These are phyloP conservation scores for Termitomyces sp. DNA, from an alignment of 768 basidiomycete species.

Conservation along the genomic window DNA sequence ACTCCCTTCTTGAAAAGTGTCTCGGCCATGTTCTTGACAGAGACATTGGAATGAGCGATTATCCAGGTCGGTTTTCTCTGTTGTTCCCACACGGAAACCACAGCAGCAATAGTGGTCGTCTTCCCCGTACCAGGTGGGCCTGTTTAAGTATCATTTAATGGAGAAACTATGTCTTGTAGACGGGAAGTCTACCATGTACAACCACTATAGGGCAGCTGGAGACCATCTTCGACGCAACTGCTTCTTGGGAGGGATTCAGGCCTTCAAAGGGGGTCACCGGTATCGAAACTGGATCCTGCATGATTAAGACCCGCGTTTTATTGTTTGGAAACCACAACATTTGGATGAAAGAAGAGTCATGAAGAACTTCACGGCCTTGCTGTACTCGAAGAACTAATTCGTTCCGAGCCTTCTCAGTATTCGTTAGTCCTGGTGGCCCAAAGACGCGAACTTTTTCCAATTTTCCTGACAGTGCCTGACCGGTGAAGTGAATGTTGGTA, in stretches of 20 bases:
- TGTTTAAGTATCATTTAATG: conserved; percentile 7
- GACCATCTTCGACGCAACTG: conserved; percentile 31
- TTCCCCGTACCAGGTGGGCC: conserved; percentile 52
- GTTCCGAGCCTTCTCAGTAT: conserved; percentile 32
- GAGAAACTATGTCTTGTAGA: neutral
- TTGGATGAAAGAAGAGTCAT: conserved; percentile 25
- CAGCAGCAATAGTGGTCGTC: conserved; percentile 43
- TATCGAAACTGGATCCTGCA: neutral
- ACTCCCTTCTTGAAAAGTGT: conserved; percentile 28
- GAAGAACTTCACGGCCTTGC: conserved; percentile 23
- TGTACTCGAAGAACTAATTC: conserved; percentile 30
- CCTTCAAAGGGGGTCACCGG: neutral
- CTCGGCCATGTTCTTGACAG: conserved; percentile 45
- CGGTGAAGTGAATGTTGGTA: conserved; percentile 25
- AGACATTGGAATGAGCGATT: conserved; percentile 45
- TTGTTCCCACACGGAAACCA: conserved; percentile 28
- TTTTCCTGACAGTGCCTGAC: conserved; percentile 14
- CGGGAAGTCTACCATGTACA: conserved; percentile 26
- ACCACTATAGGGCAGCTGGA: conserved; percentile 25
- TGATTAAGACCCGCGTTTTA: neutral
- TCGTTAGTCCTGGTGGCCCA: conserved; percentile 33
- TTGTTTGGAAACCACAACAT: conserved; percentile 32
- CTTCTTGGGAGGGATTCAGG: conserved; percentile 32
- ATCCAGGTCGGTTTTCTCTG: conserved; percentile 28
- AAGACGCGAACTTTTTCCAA: conserved; percentile 30